Conservation (phyloP, 192 early-diverging fungal species). For the Linnemannia elongata region DNA sequence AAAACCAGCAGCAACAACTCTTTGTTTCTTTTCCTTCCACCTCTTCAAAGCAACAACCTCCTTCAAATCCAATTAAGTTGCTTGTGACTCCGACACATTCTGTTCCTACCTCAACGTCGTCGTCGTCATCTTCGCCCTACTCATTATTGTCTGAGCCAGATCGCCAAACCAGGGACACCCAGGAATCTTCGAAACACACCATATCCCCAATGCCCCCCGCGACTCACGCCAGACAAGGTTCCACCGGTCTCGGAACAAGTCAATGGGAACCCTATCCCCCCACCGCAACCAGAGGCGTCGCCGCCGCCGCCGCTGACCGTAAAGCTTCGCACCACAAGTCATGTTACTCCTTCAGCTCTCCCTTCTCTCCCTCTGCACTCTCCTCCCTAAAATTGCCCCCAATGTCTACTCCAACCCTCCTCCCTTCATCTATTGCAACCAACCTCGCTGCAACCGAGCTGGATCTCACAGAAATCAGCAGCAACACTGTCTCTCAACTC, state of each 20-base stretch:
- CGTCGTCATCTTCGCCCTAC: background rate
- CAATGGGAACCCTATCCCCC: slow-evolving; percentile 43
- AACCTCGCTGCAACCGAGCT: background rate
- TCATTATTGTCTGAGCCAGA: slow-evolving; percentile 8
- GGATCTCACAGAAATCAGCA: slow-evolving; percentile 17
- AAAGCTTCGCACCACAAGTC: slow-evolving; percentile 10
- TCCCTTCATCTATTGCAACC: slow-evolving; percentile 5
- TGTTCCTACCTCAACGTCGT: background rate
- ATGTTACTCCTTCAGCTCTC: slow-evolving; percentile 14
- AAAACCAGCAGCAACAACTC: background rate
- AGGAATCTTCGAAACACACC: slow-evolving; percentile 2
- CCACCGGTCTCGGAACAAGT: slow-evolving; percentile 12
- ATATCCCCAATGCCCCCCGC: slow-evolving; percentile 37
- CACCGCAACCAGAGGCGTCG: background rate
- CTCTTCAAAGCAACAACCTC: background rate
- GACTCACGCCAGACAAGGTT: slow-evolving; percentile 36
- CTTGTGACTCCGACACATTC: background rate
- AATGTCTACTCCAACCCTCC: slow-evolving; percentile 16
- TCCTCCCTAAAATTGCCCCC: slow-evolving; percentile 22
- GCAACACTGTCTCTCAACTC: slow-evolving; percentile 29
- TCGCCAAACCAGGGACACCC: background rate
- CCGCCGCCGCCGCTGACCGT: background rate
- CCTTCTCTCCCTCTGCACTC: slow-evolving; percentile 19
- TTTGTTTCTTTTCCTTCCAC: background rate
- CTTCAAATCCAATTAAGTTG: background rate